phyloP scores from a whole-genome alignment of 306 rosid species.

The Prinsepia uniflora region DNA sequence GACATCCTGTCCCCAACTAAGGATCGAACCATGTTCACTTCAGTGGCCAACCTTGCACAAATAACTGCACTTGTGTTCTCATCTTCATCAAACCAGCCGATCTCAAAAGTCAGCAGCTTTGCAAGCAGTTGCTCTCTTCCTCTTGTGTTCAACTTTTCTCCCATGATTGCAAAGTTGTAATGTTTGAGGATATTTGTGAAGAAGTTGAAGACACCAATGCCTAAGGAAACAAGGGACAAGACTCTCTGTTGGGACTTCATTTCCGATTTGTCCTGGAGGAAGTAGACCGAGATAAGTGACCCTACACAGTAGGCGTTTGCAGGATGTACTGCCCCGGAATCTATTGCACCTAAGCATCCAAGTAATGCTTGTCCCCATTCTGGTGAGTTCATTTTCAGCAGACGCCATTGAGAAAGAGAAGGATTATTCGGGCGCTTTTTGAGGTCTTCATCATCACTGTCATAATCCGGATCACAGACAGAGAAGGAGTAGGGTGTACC shows the following conservation, averaged over 20 bases:
- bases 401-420: constrained; percentile 67
- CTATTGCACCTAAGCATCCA: constrained; percentile 80
- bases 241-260: constrained; percentile 53
- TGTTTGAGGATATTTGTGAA: constrained; percentile 71
- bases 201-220: constrained; percentile 73
- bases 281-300: constrained; percentile 59
- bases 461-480: constrained; percentile 57
- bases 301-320: constrained; percentile 78
- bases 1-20: constrained; percentile 82
- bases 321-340: constrained; percentile 87
- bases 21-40: constrained; percentile 79
- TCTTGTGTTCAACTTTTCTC: constrained; percentile 76
- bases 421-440: constrained; percentile 35
- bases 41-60: constrained; percentile 74
- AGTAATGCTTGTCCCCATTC: constrained; percentile 69
- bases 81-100: constrained; percentile 85
- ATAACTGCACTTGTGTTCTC: constrained; percentile 88
- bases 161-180: constrained; percentile 75
- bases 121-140: constrained; percentile 63
- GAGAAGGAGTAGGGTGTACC: constrained; percentile 81
- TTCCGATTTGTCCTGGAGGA: constrained; percentile 42
- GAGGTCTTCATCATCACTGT: constrained; percentile 41
- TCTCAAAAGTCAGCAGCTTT: constrained; percentile 71
- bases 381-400: constrained; percentile 74
- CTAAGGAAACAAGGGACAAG: constrained; percentile 62